Base-by-base conservation (phyloP, 805 yeast species). In the Priceomyces castillae region DNA sequence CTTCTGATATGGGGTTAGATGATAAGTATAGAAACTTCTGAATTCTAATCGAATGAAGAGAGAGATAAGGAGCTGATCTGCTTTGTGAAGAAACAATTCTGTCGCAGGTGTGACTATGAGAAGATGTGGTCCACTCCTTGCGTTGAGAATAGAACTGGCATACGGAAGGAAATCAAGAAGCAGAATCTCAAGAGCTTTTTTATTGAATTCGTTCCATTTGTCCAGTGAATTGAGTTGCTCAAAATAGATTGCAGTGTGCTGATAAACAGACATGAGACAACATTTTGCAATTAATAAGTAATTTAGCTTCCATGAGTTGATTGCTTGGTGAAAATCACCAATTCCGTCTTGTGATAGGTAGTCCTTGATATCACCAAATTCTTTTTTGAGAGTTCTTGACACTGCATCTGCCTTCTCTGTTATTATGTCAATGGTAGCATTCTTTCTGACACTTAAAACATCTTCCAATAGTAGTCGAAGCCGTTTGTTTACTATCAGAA, bases 1-100 rank as follows among this genome's bases (percentile, higher is more conserved):
- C 7, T 14, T 7, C 10, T 19, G 15, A 22, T 22, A 33, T 12
- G 35, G 19, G 15, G 17, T 14, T 33, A 16, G 15, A 12, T 10
- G 20, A 33, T 33, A 9, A 33, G n/a, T 10, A 14, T 33, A 4
- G 4, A 22, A 22, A 9, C 9, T 16, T 33, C 20, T 19, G 10
- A 10, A n/a, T 16, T 33, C 16, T 7, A 19, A 16, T 7, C 35
- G 15, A 9, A 20, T 25, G 10, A 15, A n/a, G 2, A 30, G 14
- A 1, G 39, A 17, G 17, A 59, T 35, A 26, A 48, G 53, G n/a
- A 56, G 37, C 35, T 58, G 71, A 25, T 64, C 56, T 1, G 65
- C 52, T 46, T 64, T 70, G 51, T 74, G 78, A 47, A 73, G 59
- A 19, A 64, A 53, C 40, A 52, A 49, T 45, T 67, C 69, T 15